Evolutionary conservation across 257 asterid genomes (phyloP).

Genomic region (Echites panduratus): DNA sequence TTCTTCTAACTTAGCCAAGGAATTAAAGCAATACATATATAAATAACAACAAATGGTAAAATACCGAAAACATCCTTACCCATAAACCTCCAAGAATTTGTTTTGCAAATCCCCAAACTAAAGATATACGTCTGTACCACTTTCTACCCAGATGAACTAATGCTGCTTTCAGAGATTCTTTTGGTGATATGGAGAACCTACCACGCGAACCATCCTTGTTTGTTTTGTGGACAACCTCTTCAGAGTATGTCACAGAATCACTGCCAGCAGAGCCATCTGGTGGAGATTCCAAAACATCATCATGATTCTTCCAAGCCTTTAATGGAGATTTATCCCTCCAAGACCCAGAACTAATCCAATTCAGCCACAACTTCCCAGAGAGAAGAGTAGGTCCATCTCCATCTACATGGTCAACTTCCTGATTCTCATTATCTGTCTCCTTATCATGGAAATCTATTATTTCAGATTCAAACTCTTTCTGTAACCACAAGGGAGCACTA

Average conservation of each 20-base stretch:
- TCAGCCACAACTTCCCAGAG: conserved; percentile 50
- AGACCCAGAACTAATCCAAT: conserved; percentile 58
- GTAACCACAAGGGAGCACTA: conserved; percentile 78
- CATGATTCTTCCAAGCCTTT: conserved; percentile 41
- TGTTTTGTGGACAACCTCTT: conserved; percentile 37
- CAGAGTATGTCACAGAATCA: conserved; percentile 36
- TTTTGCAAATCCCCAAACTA: conserved; percentile 60
- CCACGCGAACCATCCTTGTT: conserved; percentile 50
- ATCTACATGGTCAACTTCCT: conserved; percentile 30
- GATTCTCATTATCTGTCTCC: conserved; percentile 25
- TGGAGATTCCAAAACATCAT: conserved; percentile 49
- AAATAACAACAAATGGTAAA: not conserved
- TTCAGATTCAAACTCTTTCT: conserved; percentile 39
- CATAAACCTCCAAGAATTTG: conserved; percentile 83
- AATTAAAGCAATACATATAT: not conserved
- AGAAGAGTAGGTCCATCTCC: conserved; percentile 39
- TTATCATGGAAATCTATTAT: conserved; percentile 22
- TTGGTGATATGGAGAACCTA: conserved; percentile 60
- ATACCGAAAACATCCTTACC: conserved; percentile 44
- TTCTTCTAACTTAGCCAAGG: not conserved
- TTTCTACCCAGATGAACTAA: conserved; percentile 57
- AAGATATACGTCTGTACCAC: conserved; percentile 87
- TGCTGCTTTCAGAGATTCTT: conserved; percentile 81
- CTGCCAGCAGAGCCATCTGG: conserved; percentile 35
- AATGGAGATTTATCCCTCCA: conserved; percentile 36